phyloP scores from a whole-genome alignment of 305 asterid genomes.

The Fraxinus greggii region DNA sequence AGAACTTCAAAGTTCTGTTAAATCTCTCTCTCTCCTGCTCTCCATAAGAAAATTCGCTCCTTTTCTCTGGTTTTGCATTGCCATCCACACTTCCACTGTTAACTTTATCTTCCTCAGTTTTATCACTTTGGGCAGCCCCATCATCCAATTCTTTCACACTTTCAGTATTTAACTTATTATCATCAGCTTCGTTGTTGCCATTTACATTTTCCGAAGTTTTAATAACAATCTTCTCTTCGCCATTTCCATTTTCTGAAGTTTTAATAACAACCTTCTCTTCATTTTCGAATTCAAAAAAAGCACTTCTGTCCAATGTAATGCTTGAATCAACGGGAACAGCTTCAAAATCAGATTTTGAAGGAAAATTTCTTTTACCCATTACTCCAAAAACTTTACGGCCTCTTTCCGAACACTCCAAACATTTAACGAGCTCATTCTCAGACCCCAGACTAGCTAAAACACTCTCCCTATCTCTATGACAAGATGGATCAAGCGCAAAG shows the following conservation, averaged over 20 bases:
- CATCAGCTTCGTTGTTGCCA: constrained; percentile 9
- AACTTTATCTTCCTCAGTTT: constrained; percentile 27
- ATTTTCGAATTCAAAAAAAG: constrained; percentile 15
- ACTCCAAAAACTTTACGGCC: constrained; percentile 76
- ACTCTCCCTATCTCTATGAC: constrained; percentile 88
- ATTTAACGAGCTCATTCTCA: constrained; percentile 65
- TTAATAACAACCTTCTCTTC: constrained; percentile 4
- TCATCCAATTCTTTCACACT: constrained; percentile 22
- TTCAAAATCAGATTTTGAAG: constrained; percentile 24
- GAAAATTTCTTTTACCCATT: constrained; percentile 57
- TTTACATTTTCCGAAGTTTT: constrained; percentile 22
- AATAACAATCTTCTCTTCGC: not conserved
- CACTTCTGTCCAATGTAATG: constrained; percentile 12
- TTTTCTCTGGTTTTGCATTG: constrained; percentile 26
- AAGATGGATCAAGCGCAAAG: constrained; percentile 71
- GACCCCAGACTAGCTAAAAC: constrained; percentile 81
- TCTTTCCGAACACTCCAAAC: constrained; percentile 81
- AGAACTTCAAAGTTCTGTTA: constrained; percentile 64
- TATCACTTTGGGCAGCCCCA: constrained; percentile 25
- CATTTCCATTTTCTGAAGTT: constrained; percentile 23
- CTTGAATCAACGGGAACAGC: constrained; percentile 25
- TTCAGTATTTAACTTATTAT: constrained; percentile 17
- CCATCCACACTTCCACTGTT: constrained; percentile 23
- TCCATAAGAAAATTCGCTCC: constrained; percentile 52
- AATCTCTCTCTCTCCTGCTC: constrained; percentile 71